These are phyloP conservation scores for Petrea volubilis DNA, from an alignment of 257 asterid species.

Conservation along the genomic window DNA sequence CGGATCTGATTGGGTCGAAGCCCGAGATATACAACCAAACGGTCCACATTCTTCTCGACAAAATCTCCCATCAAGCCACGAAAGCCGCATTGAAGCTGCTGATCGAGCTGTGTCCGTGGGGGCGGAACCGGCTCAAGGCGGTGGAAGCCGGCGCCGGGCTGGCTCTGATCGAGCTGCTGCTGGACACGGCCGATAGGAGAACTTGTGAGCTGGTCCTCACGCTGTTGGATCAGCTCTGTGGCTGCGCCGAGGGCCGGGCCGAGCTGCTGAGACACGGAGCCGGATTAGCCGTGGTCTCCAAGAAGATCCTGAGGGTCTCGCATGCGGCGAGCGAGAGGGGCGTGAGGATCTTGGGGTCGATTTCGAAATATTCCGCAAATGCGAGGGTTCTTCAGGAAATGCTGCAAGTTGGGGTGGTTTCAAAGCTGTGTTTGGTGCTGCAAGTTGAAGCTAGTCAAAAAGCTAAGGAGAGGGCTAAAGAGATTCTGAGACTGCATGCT, in stretches of 20 bases:
- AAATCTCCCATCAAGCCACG: slow-evolving; percentile 39
- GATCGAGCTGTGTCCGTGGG: slow-evolving; percentile 60
- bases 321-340: slow-evolving; percentile 55
- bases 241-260: slow-evolving; percentile 81
- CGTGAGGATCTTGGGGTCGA: slow-evolving; percentile 52
- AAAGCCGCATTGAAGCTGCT: slow-evolving; percentile 62
- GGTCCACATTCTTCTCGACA: slow-evolving; percentile 34
- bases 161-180: slow-evolving; percentile 51
- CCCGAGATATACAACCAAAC: slow-evolving; percentile 31
- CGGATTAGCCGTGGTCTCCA: slow-evolving; percentile 71
- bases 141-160: slow-evolving; percentile 44
- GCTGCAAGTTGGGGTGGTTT: slow-evolving; percentile 70
- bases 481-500: slow-evolving; percentile 56
- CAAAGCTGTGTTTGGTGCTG: slow-evolving; percentile 72
- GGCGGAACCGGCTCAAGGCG: slow-evolving; percentile 64
- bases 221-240: slow-evolving; percentile 62
- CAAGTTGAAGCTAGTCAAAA: slow-evolving; percentile 50
- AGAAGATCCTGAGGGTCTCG: slow-evolving; percentile 80
- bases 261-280: slow-evolving; percentile 67
- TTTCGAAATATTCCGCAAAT: slow-evolving; percentile 48
- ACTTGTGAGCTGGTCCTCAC: slow-evolving; percentile 44
- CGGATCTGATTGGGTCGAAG: slow-evolving; percentile 28
- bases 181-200: slow-evolving; percentile 48
- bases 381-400: slow-evolving; percentile 62
- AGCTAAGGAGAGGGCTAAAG: slow-evolving; percentile 54